Percentiles rank a stretch among this genome's conserved stretches.
Evolutionary conservation across 345 rosid genomes (phyloP).

Genomic region (Eucalyptus cloeziana): DNA sequence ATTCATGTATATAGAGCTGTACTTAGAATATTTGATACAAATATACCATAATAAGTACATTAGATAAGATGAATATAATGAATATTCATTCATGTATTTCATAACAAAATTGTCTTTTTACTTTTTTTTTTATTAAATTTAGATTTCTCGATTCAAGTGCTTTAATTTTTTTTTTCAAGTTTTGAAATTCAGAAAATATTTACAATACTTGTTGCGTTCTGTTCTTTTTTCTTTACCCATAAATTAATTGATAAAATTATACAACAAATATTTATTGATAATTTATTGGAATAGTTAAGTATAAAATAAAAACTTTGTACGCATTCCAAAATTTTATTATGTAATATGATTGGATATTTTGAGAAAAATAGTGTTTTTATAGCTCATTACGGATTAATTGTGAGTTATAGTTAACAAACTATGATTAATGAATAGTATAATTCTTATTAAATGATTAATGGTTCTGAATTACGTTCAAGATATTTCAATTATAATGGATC

Average conservation of each 20-base stretch:
- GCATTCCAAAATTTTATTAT: not conserved
- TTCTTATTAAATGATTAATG: not conserved
- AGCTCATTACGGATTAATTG: not conserved
- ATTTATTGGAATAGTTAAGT: not conserved
- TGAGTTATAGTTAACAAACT: not conserved
- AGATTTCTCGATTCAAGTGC: not conserved
- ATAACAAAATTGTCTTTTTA: not conserved
- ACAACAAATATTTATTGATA: not conserved
- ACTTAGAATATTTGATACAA: no score
- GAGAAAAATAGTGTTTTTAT: not conserved
- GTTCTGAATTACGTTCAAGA: not conserved
- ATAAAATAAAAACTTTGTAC: not conserved
- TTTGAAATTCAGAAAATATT: not conserved
- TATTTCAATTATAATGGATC: not conserved
- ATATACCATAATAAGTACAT: no score
- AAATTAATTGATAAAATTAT: not conserved
- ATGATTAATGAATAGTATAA: not conserved
- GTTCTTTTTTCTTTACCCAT: not conserved
- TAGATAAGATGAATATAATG: no score
- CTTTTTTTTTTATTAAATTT: not conserved
- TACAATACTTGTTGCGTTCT: not conserved
- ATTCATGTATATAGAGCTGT: no score
- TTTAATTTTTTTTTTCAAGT: not conserved
- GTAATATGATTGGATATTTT: not conserved
- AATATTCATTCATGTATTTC: no score